Evolutionary conservation across 129 eudicot genomes (phyloP), one percentile per base, ranked within the genome.

Genomic region (Logfia minima): DNA sequence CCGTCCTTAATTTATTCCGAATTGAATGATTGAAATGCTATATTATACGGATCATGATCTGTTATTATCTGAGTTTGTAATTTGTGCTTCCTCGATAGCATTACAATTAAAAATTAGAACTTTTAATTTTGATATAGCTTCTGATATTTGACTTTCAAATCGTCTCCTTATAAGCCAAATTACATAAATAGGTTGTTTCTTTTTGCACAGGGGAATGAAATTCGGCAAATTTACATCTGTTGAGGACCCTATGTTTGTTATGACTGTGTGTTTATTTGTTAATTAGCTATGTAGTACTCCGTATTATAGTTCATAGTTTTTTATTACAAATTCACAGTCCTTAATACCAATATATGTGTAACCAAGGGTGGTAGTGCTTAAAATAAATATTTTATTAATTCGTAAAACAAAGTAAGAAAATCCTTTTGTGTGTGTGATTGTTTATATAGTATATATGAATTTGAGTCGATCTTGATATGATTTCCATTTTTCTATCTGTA

Each of bases 41-140:
- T 70, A 11, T 21, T 16, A 1, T 7, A 16, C 22, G 77, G 48
- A 10, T 76, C 11, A 51, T 66, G 4, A 6, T 66, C 16, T 78
- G 51, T 26, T 60, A 51, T 66, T 4, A 13, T 66, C 32, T 78
- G 62, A 59, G 43, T 70, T 43, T 52, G 70, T 59, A 28, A 78
- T 69, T 19, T 65, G 28, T 74, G 63, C 24, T 71, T 11, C 41
- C 26, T 71, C 23, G 14, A 71, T 26, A 35, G 56, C 24, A n/a
- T 56, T 29, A 68, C 21, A 56, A 56, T 0, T 4, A 3, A n/a
- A 56, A 4, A 18, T 45, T 0, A 66, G 18, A 41, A 31, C 34
- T 31, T 31, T 18, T 66, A n/a, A 11, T 7, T 66, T 66, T 66
- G 71, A 18, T 34, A 17, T 31, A 34, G 3, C 26, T 7, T 21